Conservation (phyloP, 257 asterid genomes). For the Solanum stenotomum region DNA sequence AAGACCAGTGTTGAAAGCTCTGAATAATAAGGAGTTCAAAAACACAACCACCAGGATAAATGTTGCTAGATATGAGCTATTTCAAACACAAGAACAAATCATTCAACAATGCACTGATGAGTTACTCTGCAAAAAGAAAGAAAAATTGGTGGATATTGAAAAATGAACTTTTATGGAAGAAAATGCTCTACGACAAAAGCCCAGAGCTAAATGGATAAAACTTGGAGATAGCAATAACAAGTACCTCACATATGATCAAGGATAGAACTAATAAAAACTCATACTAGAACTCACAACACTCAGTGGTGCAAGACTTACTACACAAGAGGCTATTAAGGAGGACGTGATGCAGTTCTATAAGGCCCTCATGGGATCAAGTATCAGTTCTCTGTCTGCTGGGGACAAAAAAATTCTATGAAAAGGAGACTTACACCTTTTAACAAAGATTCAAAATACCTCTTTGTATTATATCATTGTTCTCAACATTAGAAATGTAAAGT, state of each 20-base stretch:
- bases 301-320: neutral
- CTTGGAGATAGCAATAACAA: neutral
- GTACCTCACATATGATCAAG: neutral
- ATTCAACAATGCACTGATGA: neutral
- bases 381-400: no score
- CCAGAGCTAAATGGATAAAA: neutral
- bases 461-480: no score
- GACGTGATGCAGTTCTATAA: neutral
- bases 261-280: no score
- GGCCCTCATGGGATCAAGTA: neutral
- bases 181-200: neutral
- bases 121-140: neutral
- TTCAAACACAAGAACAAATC: neutral
- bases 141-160: neutral
- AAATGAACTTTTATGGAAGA: neutral
- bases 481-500: no score
- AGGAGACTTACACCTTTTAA: neutral
- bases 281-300: neutral
- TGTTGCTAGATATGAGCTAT: neutral
- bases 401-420: neutral
- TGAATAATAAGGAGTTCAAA: neutral
- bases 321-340: neutral
- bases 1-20: neutral
- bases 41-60: no score
- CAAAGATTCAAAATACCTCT: neutral